These are phyloP conservation scores for Apiospora kogelbergensis DNA, from an alignment of 2,329 filamentous ascomycete species.

Conservation along the genomic window DNA sequence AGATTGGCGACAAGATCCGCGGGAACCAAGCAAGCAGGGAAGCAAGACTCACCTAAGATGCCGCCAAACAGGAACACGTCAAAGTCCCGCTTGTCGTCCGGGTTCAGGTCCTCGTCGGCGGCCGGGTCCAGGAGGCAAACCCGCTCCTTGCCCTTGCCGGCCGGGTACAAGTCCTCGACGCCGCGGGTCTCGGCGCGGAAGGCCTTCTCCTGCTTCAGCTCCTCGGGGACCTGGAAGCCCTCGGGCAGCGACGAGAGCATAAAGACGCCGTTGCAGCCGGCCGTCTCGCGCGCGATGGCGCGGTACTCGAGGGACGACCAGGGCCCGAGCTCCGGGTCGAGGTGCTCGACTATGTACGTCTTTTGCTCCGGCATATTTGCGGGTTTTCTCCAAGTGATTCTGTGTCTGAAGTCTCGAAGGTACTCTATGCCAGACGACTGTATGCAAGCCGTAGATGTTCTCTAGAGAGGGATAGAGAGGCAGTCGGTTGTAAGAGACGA, in stretches of 20 bases:
- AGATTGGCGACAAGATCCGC: too few relatives aligned
- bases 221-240: slow-evolving; percentile 63
- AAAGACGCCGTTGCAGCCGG: slow-evolving; percentile 66
- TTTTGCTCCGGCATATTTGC: slow-evolving; percentile 43
- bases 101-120: slow-evolving; percentile 76
- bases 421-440: neutral
- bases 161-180: slow-evolving; percentile 79
- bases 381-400: neutral
- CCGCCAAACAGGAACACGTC: slow-evolving; percentile 95
- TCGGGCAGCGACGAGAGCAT: slow-evolving; percentile 78
- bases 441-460: neutral
- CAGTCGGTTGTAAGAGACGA: neutral
- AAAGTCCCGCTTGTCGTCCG: slow-evolving; percentile 79
- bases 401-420: neutral
- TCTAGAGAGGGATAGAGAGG: neutral
- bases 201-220: slow-evolving; percentile 54
- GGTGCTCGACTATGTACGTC: slow-evolving; percentile 93
- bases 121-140: slow-evolving; percentile 90
- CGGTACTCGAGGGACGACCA: slow-evolving; percentile 96
- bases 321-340: slow-evolving; percentile 88
- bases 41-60: slow-evolving; percentile 70
- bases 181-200: slow-evolving; percentile 73
- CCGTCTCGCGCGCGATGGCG: slow-evolving; percentile 80
- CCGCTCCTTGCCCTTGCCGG: slow-evolving; percentile 60
- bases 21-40: slow-evolving; percentile 11